Conservation (phyloP, 176 grass and related monocot genomes). For the Thinopyrum elongatum region DNA sequence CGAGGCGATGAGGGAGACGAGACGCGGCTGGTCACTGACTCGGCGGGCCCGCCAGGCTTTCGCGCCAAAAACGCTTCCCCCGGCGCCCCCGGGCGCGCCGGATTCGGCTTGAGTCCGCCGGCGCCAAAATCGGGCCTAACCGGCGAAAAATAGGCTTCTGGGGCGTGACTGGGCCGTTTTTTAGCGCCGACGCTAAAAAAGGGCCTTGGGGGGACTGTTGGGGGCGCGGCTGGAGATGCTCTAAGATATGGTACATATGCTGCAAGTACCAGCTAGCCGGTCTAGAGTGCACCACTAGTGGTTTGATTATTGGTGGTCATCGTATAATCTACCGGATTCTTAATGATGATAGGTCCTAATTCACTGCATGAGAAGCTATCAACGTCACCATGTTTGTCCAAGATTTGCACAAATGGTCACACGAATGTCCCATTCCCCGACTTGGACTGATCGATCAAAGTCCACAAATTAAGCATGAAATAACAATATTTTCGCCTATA, state of each 20-base stretch:
- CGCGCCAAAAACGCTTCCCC: too few species aligned
- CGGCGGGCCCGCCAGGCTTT: too few species aligned
- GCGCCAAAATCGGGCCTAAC: too few species aligned
- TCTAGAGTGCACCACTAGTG: not conserved
- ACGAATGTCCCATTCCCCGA: not conserved
- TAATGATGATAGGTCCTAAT: not conserved
- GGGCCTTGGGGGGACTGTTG: too few species aligned
- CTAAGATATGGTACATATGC: not conserved
- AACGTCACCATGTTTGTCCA: not conserved
- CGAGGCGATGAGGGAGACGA: too few species aligned
- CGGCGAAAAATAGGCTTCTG: too few species aligned
- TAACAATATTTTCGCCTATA: constrained; percentile 23
- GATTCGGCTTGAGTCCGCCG: too few species aligned
- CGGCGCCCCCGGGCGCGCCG: too few species aligned
- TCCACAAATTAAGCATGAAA: constrained; percentile 45
- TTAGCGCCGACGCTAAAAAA: too few species aligned
- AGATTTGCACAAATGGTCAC: not conserved
- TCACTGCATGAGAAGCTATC: not conserved
- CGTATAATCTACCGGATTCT: not conserved
- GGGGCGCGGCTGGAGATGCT: too few species aligned
- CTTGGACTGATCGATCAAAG: not conserved
- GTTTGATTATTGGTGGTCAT: not conserved
- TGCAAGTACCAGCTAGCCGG: constrained; percentile 17
- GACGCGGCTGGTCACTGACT: too few species aligned
- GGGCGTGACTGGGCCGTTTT: too few species aligned